Percentiles rank a stretch among this genome's conserved stretches.
phyloP scores from a whole-genome alignment of 2,329 filamentous ascomycete species.

The Stachybotrys echinatus region DNA sequence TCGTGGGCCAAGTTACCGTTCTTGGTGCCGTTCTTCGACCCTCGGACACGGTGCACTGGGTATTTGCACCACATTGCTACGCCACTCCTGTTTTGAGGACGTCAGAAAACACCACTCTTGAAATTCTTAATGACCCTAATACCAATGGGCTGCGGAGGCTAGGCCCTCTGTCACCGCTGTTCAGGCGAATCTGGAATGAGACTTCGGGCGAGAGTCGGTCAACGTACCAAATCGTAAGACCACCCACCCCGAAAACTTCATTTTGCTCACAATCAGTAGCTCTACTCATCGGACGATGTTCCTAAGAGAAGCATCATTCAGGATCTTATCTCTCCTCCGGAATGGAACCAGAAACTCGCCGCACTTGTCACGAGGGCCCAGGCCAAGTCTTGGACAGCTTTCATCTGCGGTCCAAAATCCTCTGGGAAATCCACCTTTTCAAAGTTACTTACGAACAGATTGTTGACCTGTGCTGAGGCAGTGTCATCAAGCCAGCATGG shows the following conservation, averaged over 20 bases:
- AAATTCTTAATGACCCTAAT: slow-evolving; percentile 50
- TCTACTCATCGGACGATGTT: slow-evolving; percentile 47
- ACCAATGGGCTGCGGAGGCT: slow-evolving; percentile 46
- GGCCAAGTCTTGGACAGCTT: slow-evolving; percentile 32
- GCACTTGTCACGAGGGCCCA: slow-evolving; percentile 29
- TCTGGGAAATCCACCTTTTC: slow-evolving; percentile 74
- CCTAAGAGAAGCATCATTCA: slow-evolving; percentile 46
- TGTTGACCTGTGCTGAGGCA: slow-evolving; percentile 43
- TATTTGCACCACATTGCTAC: slow-evolving; percentile 64
- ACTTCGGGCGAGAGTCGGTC: slow-evolving; percentile 13
- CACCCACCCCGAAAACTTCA: not conserved
- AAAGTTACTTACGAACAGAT: slow-evolving; percentile 59
- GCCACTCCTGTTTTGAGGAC: slow-evolving; percentile 63
- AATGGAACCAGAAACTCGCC: slow-evolving; percentile 57
- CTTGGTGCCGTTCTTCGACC: slow-evolving; percentile 57
- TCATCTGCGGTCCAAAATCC: slow-evolving; percentile 66
- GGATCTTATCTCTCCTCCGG: slow-evolving; percentile 49
- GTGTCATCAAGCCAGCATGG: slow-evolving; percentile 3
- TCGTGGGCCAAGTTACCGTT: slow-evolving; percentile 57
- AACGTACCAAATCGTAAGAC: slow-evolving; percentile 47
- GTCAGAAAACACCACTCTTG: slow-evolving; percentile 41
- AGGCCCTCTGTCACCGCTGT: slow-evolving; percentile 59
- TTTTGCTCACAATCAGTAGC: slow-evolving; percentile 26
- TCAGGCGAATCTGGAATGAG: slow-evolving; percentile 61
- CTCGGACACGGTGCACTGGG: slow-evolving; percentile 42